A percentile compares a stretch with the other conserved stretches of the same genome.
phyloP scores from a whole-genome alignment of 2,329 filamentous ascomycete species.

The Orbilia quercus region DNA sequence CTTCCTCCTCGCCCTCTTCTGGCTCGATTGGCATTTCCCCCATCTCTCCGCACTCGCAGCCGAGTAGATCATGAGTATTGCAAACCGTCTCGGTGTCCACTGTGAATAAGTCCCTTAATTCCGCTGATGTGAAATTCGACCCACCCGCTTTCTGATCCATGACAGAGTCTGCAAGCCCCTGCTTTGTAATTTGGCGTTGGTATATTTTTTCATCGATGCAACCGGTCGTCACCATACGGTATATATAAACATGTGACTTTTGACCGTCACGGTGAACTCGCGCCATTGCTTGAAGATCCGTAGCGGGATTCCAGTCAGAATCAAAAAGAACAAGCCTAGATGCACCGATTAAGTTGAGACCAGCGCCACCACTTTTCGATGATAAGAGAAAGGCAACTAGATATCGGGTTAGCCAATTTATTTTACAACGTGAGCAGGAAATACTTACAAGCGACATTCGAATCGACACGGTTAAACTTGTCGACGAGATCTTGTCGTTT shows the following conservation, averaged over 20 bases:
- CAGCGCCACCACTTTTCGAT: slow-evolving; percentile 76
- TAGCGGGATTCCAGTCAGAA: slow-evolving; percentile 80
- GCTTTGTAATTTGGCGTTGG: slow-evolving; percentile 77
- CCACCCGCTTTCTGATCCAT: slow-evolving; percentile 74
- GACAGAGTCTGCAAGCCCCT: slow-evolving; percentile 76
- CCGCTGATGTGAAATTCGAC: slow-evolving; percentile 73
- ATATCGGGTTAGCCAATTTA: slow-evolving; percentile 2
- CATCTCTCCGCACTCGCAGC: slow-evolving; percentile 71
- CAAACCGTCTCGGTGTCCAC: slow-evolving; percentile 72
- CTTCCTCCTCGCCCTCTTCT: slow-evolving; percentile 62
- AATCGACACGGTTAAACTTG: slow-evolving; percentile 71
- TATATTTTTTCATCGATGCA: slow-evolving; percentile 80
- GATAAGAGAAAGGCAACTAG: slow-evolving; percentile 78
- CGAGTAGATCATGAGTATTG: slow-evolving; percentile 75
- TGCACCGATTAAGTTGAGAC: slow-evolving; percentile 77
- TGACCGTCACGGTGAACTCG: slow-evolving; percentile 79
- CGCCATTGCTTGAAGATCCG: slow-evolving; percentile 79
- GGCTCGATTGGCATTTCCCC: slow-evolving; percentile 63
- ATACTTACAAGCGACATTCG: slow-evolving; percentile 56
- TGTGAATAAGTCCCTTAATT: slow-evolving; percentile 75
- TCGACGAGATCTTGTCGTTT: slow-evolving; percentile 77
- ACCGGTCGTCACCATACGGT: slow-evolving; percentile 75
- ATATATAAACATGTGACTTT: slow-evolving; percentile 75
- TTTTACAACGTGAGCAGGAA: neutral
- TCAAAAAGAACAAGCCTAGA: slow-evolving; percentile 78